Evolutionary conservation across 2,329 filamentous ascomycete species (phyloP).

Genomic region (Alternaria sp.): DNA sequence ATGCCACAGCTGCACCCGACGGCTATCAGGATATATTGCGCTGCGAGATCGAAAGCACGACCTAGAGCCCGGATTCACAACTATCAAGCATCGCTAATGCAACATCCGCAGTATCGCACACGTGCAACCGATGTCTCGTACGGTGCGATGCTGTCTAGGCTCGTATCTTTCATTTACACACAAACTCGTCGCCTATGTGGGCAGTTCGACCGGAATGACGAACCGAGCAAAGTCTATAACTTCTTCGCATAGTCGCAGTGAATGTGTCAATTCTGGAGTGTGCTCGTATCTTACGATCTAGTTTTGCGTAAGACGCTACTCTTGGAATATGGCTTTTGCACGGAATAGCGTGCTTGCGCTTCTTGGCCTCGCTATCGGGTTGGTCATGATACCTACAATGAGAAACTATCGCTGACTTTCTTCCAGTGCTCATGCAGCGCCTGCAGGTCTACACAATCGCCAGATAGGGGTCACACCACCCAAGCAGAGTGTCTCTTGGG

Average conservation of each 20-base stretch:
- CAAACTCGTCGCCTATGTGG: slow-evolving; percentile 29
- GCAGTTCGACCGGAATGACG: slow-evolving; percentile 23
- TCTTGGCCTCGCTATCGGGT: slow-evolving; percentile 39
- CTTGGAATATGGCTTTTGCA: slow-evolving; percentile 34
- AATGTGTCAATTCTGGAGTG: slow-evolving; percentile 14
- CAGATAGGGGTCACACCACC: slow-evolving; percentile 28
- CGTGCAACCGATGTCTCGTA: slow-evolving; percentile 29
- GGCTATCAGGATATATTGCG: slow-evolving; percentile 31
- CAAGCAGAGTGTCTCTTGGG: slow-evolving; percentile 29
- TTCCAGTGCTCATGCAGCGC: slow-evolving; percentile 30
- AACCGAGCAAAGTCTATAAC: slow-evolving; percentile 38
- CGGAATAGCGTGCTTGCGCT: slow-evolving; percentile 34
- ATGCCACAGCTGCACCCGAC: slow-evolving; percentile 29
- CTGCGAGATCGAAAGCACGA: slow-evolving; percentile 27
- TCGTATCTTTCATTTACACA: slow-evolving; percentile 48
- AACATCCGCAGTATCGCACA: slow-evolving; percentile 27
- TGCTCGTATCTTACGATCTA: slow-evolving; percentile 9
- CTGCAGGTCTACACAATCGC: slow-evolving; percentile 26
- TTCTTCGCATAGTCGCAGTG: slow-evolving; percentile 15
- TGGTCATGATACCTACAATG: slow-evolving; percentile 2
- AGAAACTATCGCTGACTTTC: slow-evolving; percentile 10
- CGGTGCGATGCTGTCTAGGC: slow-evolving; percentile 21
- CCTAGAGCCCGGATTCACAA: slow-evolving; percentile 38
- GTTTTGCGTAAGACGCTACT: slow-evolving; percentile 1
- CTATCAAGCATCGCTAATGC: slow-evolving; percentile 28